Evolutionary conservation across 495 filamentous ascomycete genomes (phyloP).

Genomic region (Aspergillus leporis): DNA sequence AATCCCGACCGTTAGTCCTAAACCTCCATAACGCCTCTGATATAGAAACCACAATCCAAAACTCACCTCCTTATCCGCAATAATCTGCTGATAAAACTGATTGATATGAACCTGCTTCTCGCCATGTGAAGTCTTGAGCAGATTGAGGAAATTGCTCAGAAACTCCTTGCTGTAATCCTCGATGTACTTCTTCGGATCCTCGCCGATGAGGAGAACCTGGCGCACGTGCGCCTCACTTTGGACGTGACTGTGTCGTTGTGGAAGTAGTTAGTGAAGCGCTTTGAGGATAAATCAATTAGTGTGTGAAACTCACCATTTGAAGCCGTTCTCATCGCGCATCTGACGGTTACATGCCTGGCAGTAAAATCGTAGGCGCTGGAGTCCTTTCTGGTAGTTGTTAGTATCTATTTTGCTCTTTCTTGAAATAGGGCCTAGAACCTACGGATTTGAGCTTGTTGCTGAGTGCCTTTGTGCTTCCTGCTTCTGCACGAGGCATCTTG

Average conservation of each 20-base stretch:
- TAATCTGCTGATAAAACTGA: conserved; percentile 85
- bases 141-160: conserved; percentile 71
- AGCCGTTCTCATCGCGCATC: conserved; percentile 55
- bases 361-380: conserved; percentile 71
- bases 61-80: conserved; percentile 39
- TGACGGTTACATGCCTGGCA: conserved; percentile 50
- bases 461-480: conserved; percentile 81
- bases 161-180: conserved; percentile 77
- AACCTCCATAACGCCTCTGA: too few relatives aligned
- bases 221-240: conserved; percentile 81
- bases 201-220: conserved; percentile 80
- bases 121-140: conserved; percentile 76
- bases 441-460: conserved; percentile 78
- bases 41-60: background rate
- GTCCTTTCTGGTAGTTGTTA: conserved; percentile 62
- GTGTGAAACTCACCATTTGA: conserved; percentile 41
- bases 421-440: conserved; percentile 6
- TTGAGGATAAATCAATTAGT: background rate
- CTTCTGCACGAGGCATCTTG: conserved; percentile 92
- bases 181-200: conserved; percentile 78
- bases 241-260: conserved; percentile 52
- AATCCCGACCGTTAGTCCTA: background rate
- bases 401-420: background rate
- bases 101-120: conserved; percentile 85
- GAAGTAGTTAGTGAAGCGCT: background rate